These are phyloP conservation scores for Wickerhamomyces bovis DNA, from an alignment of 805 yeast species.

Conservation along the genomic window DNA sequence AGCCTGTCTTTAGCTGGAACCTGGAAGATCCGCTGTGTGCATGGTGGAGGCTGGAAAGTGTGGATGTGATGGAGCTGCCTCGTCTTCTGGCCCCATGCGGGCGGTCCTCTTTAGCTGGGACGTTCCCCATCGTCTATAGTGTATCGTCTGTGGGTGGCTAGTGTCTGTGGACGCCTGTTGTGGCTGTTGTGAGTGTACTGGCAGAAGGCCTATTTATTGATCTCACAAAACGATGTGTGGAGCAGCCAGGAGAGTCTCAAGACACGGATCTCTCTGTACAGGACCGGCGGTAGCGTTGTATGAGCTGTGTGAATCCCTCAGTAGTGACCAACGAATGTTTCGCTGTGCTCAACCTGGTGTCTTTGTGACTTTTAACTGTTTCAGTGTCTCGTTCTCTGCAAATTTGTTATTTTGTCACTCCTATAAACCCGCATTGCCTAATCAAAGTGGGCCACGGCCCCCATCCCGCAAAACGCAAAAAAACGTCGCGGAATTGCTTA, in stretches of 20 bases:
- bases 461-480: not conserved
- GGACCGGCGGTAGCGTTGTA: not conserved
- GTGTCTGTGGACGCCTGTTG: not conserved
- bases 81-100: slow-evolving; percentile 14
- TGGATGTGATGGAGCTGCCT: slow-evolving; percentile 11
- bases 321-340: not conserved
- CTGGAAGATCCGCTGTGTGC: slow-evolving; percentile 1
- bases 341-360: not conserved
- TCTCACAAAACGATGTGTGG: not conserved
- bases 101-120: slow-evolving; percentile 38
- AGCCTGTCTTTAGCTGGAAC: slow-evolving; percentile 20
- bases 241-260: not conserved
- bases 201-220: not conserved
- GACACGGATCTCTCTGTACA: not conserved
- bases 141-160: not conserved
- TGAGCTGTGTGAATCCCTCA: too few relatives aligned
- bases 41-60: slow-evolving; percentile 8
- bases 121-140: slow-evolving; percentile 38
- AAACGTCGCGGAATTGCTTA: not conserved
- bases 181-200: not conserved
- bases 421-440: not conserved
- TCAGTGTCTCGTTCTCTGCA: not conserved
- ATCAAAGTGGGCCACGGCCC: not conserved
- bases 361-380: not conserved
- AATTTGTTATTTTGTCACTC: not conserved